These are phyloP conservation scores for Nicotiana sylvestris DNA, from an alignment of 257 asterid species.

Conservation along the genomic window DNA sequence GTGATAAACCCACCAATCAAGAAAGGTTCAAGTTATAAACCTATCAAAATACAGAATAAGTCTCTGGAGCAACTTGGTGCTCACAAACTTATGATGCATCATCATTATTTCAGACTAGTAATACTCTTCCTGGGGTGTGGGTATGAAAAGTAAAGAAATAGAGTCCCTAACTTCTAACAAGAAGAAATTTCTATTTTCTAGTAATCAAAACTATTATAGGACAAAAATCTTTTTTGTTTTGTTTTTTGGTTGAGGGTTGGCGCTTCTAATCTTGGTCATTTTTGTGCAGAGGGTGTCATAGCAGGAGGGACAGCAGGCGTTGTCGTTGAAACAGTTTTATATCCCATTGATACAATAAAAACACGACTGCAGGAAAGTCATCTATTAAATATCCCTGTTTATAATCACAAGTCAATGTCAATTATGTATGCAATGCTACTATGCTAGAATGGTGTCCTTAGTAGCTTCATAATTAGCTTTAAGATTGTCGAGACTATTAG, in stretches of 20 bases:
- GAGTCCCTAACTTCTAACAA: not conserved
- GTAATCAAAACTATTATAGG: not conserved
- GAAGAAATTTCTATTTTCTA: not conserved
- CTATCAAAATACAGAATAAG: not conserved
- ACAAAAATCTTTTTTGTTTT: not conserved
- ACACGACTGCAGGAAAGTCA: conserved; percentile 84
- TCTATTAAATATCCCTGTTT: conserved; percentile 1
- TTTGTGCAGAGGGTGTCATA: conserved; percentile 80
- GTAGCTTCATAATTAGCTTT: not conserved
- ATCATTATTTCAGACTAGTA: not conserved
- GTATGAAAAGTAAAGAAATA: not conserved
- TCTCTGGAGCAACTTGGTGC: not conserved
- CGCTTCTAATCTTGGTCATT: conserved; percentile 9
- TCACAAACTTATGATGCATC: not conserved
- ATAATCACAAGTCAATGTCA: not conserved
- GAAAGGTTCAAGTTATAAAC: not conserved
- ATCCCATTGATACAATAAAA: conserved; percentile 94
- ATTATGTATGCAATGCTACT: not conserved
- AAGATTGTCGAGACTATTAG: not conserved
- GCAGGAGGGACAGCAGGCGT: conserved; percentile 97
- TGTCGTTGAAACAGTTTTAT: conserved; percentile 87
- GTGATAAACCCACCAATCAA: too few relatives aligned
- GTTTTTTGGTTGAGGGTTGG: not conserved
- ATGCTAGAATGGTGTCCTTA: not conserved
- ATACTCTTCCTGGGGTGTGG: not conserved